These are phyloP conservation scores for Alternaria sp. DNA, from an alignment of 2,329 filamentous ascomycete species.

Conservation along the genomic window DNA sequence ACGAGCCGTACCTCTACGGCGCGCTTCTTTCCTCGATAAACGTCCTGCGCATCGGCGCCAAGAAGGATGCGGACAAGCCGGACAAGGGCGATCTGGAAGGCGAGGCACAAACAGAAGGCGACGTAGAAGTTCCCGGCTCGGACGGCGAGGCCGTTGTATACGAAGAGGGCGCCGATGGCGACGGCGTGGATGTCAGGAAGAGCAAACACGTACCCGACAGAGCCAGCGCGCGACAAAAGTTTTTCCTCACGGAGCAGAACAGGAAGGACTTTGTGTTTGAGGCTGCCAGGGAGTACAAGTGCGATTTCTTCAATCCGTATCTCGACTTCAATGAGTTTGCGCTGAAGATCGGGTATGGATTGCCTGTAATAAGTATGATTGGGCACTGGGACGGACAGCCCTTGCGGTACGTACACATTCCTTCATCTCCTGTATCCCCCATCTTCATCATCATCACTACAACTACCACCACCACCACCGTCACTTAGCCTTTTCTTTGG, in stretches of 20 bases:
- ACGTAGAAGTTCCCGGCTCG: conserved; percentile 40
- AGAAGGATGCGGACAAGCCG: conserved; percentile 23
- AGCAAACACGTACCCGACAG: conserved; percentile 49
- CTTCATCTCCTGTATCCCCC: background rate
- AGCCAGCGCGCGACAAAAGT: conserved; percentile 61
- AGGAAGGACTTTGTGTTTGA: conserved; percentile 67
- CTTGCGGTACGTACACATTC: conserved; percentile 62
- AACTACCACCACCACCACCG: too few relatives aligned
- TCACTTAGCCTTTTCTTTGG: too few relatives aligned
- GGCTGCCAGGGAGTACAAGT: conserved; percentile 65
- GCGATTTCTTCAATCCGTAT: conserved; percentile 90
- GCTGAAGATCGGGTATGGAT: conserved; percentile 57
- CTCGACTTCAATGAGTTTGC: conserved; percentile 83
- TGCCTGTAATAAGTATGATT: conserved; percentile 78
- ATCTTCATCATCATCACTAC: background rate
- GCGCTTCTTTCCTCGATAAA: conserved; percentile 83
- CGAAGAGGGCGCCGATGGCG: conserved; percentile 56
- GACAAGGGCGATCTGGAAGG: conserved; percentile 49
- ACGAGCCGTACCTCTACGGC: conserved; percentile 85
- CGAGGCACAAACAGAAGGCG: conserved; percentile 57
- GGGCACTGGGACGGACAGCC: conserved; percentile 82
- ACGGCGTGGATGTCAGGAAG: conserved; percentile 51
- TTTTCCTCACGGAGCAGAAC: conserved; percentile 63
- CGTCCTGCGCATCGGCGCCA: conserved; percentile 68
- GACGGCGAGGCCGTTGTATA: conserved; percentile 59